phyloP scores from a whole-genome alignment of 2,329 filamentous ascomycete genomes.

The Corinectria fuckeliana region DNA sequence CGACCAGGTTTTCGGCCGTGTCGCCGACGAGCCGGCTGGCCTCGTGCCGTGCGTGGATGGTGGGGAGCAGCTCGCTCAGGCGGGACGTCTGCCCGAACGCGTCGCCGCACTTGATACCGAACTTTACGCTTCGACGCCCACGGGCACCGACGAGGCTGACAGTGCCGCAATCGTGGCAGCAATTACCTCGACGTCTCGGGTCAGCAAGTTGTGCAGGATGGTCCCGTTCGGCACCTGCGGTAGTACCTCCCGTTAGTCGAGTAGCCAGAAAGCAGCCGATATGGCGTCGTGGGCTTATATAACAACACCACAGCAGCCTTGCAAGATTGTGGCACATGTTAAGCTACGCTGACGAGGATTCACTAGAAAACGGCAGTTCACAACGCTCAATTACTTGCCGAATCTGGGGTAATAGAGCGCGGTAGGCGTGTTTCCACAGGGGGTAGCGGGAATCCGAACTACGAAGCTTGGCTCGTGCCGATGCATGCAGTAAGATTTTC shows the following conservation, averaged over 20 bases:
- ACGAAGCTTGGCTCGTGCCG: no score
- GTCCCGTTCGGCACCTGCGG: no score
- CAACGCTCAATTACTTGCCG: not conserved
- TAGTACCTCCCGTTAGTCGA: no score
- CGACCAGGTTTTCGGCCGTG: slow-evolving; percentile 7
- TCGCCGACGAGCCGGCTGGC: slow-evolving; percentile 41
- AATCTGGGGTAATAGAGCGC: not conserved
- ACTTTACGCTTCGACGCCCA: not conserved
- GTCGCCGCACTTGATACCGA: slow-evolving; percentile 47
- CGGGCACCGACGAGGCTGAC: not conserved
- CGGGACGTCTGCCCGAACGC: slow-evolving; percentile 33
- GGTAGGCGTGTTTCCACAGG: not conserved
- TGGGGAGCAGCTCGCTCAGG: slow-evolving; percentile 38
- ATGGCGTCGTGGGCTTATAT: no score
- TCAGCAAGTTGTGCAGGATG: no score
- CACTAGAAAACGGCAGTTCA: not conserved
- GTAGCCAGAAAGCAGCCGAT: no score
- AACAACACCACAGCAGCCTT: no score
- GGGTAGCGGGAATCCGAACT: no score
- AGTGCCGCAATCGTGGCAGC: not conserved
- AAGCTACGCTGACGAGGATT: no score
- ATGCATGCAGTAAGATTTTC: no score
- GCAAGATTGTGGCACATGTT: no score
- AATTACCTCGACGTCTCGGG: slow-evolving; percentile 26
- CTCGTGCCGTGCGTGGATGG: slow-evolving; percentile 29